These are phyloP conservation scores for Phytophthora chlamydospora DNA, from an alignment of 352 stramenopile species.

Conservation along the genomic window DNA sequence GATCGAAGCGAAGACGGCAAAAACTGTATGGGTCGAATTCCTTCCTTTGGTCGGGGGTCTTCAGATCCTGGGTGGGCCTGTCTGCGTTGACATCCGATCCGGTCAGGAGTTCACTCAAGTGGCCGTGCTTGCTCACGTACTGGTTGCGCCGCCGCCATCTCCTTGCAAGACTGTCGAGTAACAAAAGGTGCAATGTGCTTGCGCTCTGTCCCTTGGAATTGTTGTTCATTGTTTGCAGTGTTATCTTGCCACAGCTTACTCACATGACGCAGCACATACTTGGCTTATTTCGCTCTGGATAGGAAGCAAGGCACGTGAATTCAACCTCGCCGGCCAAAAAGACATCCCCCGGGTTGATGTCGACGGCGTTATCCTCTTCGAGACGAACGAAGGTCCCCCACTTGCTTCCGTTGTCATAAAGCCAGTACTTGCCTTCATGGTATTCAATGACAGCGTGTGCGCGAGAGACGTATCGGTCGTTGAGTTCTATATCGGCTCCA, in stretches of 20 bases:
- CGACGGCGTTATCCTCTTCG: conserved; percentile 68
- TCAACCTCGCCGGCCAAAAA: conserved; percentile 78
- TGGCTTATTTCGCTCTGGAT: conserved; percentile 63
- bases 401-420: conserved; percentile 73
- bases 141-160: conserved; percentile 42
- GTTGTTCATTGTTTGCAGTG: conserved; percentile 3
- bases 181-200: conserved; percentile 9
- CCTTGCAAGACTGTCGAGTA: conserved; percentile 25
- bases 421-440: conserved; percentile 70
- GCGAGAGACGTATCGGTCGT: conserved; percentile 65
- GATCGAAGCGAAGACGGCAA: conserved; percentile 52
- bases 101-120: conserved; percentile 62
- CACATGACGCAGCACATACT: conserved; percentile 61
- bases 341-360: conserved; percentile 69
- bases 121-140: conserved; percentile 54
- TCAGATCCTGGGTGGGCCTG: conserved; percentile 59
- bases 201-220: conserved; percentile 8
- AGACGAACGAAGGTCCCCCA: conserved; percentile 81
- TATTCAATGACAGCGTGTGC: conserved; percentile 76
- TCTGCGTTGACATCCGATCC: conserved; percentile 75
- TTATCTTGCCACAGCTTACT: conserved; percentile 22
- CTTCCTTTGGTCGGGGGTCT: conserved; percentile 71
- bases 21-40: conserved; percentile 64
- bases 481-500: conserved; percentile 71
- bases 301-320: conserved; percentile 74